These are phyloP conservation scores for Capniomyces stellatus DNA, from an alignment of 371 early-diverging fungal genomes.

Conservation along the genomic window DNA sequence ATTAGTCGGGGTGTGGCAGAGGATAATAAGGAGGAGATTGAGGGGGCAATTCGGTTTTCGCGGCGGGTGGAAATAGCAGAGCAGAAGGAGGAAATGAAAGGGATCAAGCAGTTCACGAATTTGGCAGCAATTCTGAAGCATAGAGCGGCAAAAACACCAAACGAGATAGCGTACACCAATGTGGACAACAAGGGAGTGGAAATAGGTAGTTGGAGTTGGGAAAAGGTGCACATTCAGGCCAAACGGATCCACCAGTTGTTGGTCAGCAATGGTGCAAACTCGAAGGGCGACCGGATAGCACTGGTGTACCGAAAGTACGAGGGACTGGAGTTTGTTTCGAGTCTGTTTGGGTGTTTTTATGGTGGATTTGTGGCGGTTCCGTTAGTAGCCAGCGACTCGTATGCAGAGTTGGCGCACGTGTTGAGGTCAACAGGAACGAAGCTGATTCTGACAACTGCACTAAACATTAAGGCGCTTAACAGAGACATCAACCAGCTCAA, in stretches of 20 bases:
- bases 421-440: conserved; percentile 41
- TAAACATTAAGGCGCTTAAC: conserved; percentile 47
- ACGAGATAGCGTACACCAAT: conserved; percentile 36
- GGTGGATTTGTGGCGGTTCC: conserved; percentile 73
- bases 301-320: conserved; percentile 70
- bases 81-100: too few relatives aligned
- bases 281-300: conserved; percentile 51
- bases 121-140: conserved; percentile 37
- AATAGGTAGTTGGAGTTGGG: conserved; percentile 42
- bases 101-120: background rate
- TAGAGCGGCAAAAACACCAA: conserved; percentile 32
- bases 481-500: conserved; percentile 38
- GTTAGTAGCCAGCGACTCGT: conserved; percentile 54
- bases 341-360: conserved; percentile 61
- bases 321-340: conserved; percentile 57
- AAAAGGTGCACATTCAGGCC: conserved; percentile 49
- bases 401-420: conserved; percentile 57
- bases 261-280: conserved; percentile 27
- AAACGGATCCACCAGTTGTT: conserved; percentile 47
- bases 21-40: too few relatives aligned
- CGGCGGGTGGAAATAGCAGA: too few relatives aligned
- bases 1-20: too few relatives aligned
- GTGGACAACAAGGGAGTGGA: conserved; percentile 63
- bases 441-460: conserved; percentile 63
- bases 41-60: too few relatives aligned